Percentiles rank a stretch among this genome's conserved stretches.
These are phyloP conservation scores for Trifolium repens DNA, from an alignment of 306 rosid species.

Conservation along the genomic window DNA sequence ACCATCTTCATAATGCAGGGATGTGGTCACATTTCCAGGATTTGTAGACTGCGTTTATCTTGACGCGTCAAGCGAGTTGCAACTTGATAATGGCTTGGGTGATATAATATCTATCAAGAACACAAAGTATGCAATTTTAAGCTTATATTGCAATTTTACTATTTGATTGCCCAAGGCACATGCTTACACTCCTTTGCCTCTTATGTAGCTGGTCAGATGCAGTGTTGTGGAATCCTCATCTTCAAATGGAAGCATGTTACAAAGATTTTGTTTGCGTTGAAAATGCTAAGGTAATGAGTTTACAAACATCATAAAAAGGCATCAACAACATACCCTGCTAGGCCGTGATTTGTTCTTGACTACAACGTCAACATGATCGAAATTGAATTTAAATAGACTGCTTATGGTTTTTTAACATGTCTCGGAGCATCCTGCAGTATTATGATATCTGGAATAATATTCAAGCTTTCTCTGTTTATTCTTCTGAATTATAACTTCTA, in stretches of 20 bases:
- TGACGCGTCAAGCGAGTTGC: slow-evolving; percentile 70
- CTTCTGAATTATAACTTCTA: slow-evolving; percentile 33
- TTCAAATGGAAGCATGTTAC: slow-evolving; percentile 88
- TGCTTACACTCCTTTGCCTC: slow-evolving; percentile 37
- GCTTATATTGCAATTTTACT: slow-evolving; percentile 29
- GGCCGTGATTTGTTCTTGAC: slow-evolving; percentile 32
- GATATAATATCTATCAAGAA: slow-evolving; percentile 73
- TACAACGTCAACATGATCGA: slow-evolving; percentile 7
- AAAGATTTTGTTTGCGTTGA: slow-evolving; percentile 96
- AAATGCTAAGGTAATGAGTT: slow-evolving; percentile 82
- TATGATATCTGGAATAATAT: slow-evolving; percentile 22
- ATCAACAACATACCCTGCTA: slow-evolving; percentile 12
- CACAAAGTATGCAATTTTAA: slow-evolving; percentile 65
- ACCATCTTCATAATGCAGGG: slow-evolving; percentile 59
- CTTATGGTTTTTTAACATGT: slow-evolving; percentile 7
- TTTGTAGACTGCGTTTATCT: slow-evolving; percentile 89
- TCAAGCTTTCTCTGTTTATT: slow-evolving; percentile 34
- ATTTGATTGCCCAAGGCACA: slow-evolving; percentile 37
- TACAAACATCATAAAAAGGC: slow-evolving; percentile 26
- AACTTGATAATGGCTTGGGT: slow-evolving; percentile 88
- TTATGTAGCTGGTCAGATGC: slow-evolving; percentile 90
- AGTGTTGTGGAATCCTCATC: slow-evolving; percentile 94
- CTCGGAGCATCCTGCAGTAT: slow-evolving; percentile 4
- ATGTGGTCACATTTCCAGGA: slow-evolving; percentile 87
- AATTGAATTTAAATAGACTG: slow-evolving; percentile 28